These are phyloP conservation scores for Fimicolochytrium jonesii DNA, from an alignment of 192 early-diverging fungal species.

Conservation along the genomic window DNA sequence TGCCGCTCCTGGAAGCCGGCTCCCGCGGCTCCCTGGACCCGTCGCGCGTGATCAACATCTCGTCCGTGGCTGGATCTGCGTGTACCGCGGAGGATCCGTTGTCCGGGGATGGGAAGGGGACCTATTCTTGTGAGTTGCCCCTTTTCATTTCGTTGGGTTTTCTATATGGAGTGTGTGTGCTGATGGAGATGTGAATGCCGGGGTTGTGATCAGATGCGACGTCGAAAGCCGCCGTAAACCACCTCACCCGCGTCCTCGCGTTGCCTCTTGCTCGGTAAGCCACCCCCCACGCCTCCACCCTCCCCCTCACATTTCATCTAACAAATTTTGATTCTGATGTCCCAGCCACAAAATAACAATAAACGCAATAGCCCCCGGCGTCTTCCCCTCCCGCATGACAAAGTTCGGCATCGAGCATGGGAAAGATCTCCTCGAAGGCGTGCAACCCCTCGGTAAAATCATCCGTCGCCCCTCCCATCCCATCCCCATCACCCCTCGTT, in stretches of 20 bases:
- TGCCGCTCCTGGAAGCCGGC: constrained; percentile 64
- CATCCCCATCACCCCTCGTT: constrained; percentile 57
- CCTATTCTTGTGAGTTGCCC: constrained; percentile 36
- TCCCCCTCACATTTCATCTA: too few relatives aligned
- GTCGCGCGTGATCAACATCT: constrained; percentile 87
- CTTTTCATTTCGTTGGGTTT: too few relatives aligned
- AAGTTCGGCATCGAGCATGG: constrained; percentile 33
- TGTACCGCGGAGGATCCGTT: constrained; percentile 32
- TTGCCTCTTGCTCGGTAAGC: constrained; percentile 27
- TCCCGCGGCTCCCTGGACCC: constrained; percentile 49
- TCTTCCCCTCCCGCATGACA: constrained; percentile 50
- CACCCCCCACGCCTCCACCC: background rate
- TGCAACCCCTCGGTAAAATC: constrained; percentile 28
- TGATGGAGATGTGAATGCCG: too few relatives aligned
- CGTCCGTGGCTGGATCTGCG: constrained; percentile 38
- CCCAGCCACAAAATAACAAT: constrained; percentile 28
- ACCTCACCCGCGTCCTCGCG: constrained; percentile 46
- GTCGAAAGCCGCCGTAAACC: constrained; percentile 54
- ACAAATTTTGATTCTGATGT: background rate
- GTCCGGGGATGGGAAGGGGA: constrained; percentile 35
- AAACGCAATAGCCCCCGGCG: constrained; percentile 51
- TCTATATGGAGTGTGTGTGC: too few relatives aligned
- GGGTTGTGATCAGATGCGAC: too few relatives aligned
- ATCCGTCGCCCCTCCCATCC: constrained; percentile 57
- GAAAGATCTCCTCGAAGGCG: constrained; percentile 9